Conservation (phyloP, 2,329 filamentous ascomycete species). For the Chaetomiaceae sp. region DNA sequence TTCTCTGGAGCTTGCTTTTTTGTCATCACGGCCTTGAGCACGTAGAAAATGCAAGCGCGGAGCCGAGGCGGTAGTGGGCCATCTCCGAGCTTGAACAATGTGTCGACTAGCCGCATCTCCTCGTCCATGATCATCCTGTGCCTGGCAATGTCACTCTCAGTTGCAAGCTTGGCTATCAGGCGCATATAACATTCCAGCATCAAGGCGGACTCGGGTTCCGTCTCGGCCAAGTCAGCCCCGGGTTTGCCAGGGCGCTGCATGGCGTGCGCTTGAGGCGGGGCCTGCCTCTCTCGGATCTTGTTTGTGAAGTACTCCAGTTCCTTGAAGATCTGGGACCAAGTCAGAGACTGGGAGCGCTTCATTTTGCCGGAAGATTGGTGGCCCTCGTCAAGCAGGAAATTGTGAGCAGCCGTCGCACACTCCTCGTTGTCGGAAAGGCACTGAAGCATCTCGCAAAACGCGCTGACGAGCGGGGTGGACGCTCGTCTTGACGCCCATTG, state of each 20-base stretch:
- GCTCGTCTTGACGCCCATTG: conserved; percentile 95
- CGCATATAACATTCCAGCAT: conserved; percentile 95
- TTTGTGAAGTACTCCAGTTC: conserved; percentile 81
- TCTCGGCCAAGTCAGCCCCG: conserved; percentile 64
- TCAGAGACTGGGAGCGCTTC: conserved; percentile 77
- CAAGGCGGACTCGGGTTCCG: conserved; percentile 87
- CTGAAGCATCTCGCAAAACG: conserved; percentile 94
- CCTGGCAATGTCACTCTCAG: conserved; percentile 68
- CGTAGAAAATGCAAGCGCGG: conserved; percentile 77
- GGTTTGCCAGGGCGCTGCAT: conserved; percentile 56
- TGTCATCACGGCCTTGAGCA: conserved; percentile 69
- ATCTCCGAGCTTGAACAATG: conserved; percentile 74
- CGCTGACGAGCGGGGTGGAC: conserved; percentile 91
- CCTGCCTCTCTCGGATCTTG: conserved; percentile 69
- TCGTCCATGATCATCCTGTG: conserved; percentile 65
- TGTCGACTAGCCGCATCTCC: conserved; percentile 63
- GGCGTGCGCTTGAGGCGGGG: conserved; percentile 46
- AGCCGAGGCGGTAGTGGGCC: conserved; percentile 72
- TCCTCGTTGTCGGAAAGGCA: conserved; percentile 78
- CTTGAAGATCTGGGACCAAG: conserved; percentile 88
- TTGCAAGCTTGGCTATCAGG: conserved; percentile 75
- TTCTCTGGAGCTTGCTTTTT: conserved; percentile 66
- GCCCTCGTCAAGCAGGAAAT: conserved; percentile 84
- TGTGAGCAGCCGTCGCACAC: conserved; percentile 79
- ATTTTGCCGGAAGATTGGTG: conserved; percentile 70